Evolutionary conservation across 1,284 basidiomycete species (phyloP).

Genomic region (Kalmanozyma brasiliensis): DNA sequence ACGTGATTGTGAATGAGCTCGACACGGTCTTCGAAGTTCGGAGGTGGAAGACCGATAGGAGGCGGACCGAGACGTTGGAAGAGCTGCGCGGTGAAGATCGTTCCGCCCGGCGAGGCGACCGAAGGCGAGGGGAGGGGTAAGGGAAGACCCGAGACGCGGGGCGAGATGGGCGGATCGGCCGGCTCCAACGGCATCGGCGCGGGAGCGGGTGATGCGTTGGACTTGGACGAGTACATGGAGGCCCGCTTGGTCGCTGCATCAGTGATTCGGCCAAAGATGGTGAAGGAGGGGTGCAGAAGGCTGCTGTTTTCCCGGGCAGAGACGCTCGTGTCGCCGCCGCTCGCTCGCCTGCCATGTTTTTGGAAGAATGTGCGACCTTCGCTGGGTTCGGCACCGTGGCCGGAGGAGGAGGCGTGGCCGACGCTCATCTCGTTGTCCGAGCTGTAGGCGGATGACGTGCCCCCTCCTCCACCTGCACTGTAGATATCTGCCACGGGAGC

Average conservation of each 20-base stretch:
- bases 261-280: background rate
- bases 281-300: background rate
- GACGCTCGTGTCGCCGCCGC: background rate
- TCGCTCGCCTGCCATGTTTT: conserved; percentile 1
- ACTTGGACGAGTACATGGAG: conserved; percentile 1
- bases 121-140: background rate
- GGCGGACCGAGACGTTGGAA: conserved; percentile 39
- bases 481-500: background rate
- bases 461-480: background rate
- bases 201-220: background rate
- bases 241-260: background rate
- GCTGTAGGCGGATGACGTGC: conserved; percentile 14
- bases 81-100: conserved; percentile 12
- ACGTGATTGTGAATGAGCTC: conserved; percentile 16
- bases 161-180: conserved; percentile 1
- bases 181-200: background rate
- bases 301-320: background rate
- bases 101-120: background rate
- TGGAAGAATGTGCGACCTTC: background rate
- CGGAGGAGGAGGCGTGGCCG: conserved; percentile 9
- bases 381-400: conserved; percentile 1
- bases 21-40: conserved; percentile 15
- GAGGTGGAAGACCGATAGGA: conserved; percentile 16
- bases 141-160: conserved; percentile 13
- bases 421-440: conserved; percentile 25